Evolutionary conservation across 202 grass and related monocot species (phyloP).

Genomic region (Thinopyrum obtusiflorum): DNA sequence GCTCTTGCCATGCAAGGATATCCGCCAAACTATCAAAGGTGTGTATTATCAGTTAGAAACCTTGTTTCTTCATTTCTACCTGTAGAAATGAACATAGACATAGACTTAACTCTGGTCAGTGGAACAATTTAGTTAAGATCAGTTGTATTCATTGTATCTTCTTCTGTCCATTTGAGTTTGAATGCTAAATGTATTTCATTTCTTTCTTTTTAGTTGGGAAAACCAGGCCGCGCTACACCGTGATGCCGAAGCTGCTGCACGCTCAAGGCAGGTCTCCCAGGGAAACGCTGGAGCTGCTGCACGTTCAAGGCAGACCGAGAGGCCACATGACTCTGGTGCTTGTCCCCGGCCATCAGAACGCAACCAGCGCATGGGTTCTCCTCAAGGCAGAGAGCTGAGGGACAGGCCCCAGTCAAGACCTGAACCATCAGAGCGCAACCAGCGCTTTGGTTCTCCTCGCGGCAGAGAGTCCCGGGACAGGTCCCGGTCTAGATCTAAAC

Average conservation of each 20-base stretch:
- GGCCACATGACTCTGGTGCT: not conserved
- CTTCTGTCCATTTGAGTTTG: not conserved
- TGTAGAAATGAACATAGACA: not conserved
- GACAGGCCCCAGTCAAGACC: slow-evolving; percentile 9
- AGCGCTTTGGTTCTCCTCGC: not conserved
- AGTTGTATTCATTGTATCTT: not conserved
- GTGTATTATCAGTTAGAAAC: not conserved
- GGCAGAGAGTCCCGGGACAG: slow-evolving; percentile 11
- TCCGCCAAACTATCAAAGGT: slow-evolving; percentile 35
- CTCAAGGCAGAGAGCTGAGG: not conserved
- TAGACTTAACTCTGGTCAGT: not conserved
- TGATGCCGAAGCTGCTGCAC: not conserved
- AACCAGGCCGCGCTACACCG: not conserved
- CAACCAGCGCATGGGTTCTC: not conserved
- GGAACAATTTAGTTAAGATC: not conserved
- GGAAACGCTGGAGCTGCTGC: not conserved
- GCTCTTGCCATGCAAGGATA: slow-evolving; percentile 36
- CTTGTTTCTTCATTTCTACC: not conserved
- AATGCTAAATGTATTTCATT: not conserved
- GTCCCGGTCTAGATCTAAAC: not conserved
- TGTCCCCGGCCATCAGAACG: not conserved
- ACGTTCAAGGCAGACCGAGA: slow-evolving; percentile 16
- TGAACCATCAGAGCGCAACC: not conserved
- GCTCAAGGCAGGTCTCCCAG: not conserved
- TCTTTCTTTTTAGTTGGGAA: not conserved